A percentile compares a stretch with the other conserved stretches of the same genome.
These are phyloP conservation scores for Eucalyptus brandiana DNA, from an alignment of 345 rosid genomes.

Conservation along the genomic window DNA sequence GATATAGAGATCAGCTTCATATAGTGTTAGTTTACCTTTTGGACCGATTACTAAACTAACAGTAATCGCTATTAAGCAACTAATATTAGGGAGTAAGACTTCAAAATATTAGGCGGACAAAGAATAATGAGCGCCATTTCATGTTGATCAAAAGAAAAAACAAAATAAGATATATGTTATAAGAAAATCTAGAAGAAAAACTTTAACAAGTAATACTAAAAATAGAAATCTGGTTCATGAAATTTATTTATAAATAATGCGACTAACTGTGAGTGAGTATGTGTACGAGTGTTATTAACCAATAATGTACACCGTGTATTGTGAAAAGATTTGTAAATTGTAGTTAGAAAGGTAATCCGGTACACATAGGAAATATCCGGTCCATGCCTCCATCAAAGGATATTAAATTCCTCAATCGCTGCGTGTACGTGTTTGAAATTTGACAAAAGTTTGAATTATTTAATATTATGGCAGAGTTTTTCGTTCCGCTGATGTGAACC, in stretches of 20 bases:
- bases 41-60: not conserved
- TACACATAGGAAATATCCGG: not conserved
- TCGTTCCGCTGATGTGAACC: fast-evolving
- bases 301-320: not conserved
- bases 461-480: not conserved
- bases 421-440: not conserved
- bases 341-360: not conserved
- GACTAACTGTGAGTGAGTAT: not conserved
- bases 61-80: not conserved
- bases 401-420: not conserved
- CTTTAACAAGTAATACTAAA: not conserved
- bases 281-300: not conserved
- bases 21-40: not conserved
- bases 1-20: not conserved
- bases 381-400: not conserved
- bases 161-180: not conserved
- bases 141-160: not conserved
- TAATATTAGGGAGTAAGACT: not conserved
- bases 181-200: not conserved
- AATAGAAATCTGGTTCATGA: not conserved
- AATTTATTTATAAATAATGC: not conserved
- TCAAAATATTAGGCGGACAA: not conserved
- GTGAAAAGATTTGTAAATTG: not conserved
- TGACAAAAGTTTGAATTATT: not conserved
- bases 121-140: not conserved